These are phyloP conservation scores for Penicillium mononematosum DNA, from an alignment of 495 filamentous ascomycete species.

Conservation along the genomic window DNA sequence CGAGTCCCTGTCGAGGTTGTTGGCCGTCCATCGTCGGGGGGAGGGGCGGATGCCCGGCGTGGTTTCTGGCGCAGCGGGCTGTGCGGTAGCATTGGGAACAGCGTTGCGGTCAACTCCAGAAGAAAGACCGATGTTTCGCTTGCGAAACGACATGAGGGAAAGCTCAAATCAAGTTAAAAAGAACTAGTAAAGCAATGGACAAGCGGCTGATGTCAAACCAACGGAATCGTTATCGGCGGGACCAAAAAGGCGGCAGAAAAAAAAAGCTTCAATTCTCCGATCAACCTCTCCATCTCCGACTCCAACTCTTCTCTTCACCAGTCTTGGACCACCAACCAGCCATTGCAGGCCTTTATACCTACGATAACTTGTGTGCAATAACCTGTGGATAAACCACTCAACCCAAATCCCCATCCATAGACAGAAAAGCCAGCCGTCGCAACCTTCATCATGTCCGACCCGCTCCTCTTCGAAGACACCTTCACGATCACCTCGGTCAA, in stretches of 20 bases:
- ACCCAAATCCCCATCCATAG: neutral
- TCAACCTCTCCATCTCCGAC: conserved; percentile 18
- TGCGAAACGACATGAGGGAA: conserved; percentile 78
- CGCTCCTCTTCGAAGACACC: conserved; percentile 87
- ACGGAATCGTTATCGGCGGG: conserved; percentile 31
- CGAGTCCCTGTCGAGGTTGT: conserved; percentile 89
- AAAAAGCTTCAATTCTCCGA: conserved; percentile 32
- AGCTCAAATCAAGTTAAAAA: neutral
- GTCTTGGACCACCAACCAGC: conserved; percentile 6
- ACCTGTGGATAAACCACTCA: neutral
- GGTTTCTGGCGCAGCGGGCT: conserved; percentile 41
- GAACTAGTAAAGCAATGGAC: neutral
- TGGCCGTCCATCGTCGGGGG: conserved; percentile 79
- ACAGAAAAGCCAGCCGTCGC: conserved; percentile 17
- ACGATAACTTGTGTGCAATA: neutral
- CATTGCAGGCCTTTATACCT: neutral
- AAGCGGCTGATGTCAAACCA: conserved; percentile 5
- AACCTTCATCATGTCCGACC: conserved; percentile 60
- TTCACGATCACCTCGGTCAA: conserved; percentile 80
- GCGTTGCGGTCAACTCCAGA: conserved; percentile 37
- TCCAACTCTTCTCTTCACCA: conserved; percentile 15
- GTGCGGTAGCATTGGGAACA: conserved; percentile 28
- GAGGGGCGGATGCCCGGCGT: conserved; percentile 79
- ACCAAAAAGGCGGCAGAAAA: conserved; percentile 33
- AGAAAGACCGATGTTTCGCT: conserved; percentile 74